Evolutionary conservation across 2,329 filamentous ascomycete genomes (phyloP).

Genomic region (Xenoacremonium recifei): DNA sequence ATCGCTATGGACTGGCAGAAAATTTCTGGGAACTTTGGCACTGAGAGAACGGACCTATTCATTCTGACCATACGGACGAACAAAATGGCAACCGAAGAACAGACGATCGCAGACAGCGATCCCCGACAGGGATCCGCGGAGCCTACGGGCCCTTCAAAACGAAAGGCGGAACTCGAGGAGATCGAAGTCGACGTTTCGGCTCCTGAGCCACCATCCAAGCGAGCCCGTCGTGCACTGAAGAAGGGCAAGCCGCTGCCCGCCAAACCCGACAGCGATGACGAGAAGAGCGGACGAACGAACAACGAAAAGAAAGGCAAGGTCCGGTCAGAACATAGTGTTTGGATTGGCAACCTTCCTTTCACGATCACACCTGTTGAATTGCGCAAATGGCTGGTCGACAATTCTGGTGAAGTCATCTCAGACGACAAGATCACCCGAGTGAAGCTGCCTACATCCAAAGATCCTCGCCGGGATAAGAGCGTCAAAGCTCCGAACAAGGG

Average conservation of each 20-base stretch:
- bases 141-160: slow-evolving; percentile 48
- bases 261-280: slow-evolving; percentile 36
- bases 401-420: slow-evolving; percentile 63
- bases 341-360: slow-evolving; percentile 96
- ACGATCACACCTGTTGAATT: slow-evolving; percentile 71
- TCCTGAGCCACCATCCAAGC: slow-evolving; percentile 95
- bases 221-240: slow-evolving; percentile 84
- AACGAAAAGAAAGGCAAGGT: slow-evolving; percentile 45
- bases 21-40: slow-evolving; percentile 4
- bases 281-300: slow-evolving; percentile 32
- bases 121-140: slow-evolving; percentile 14
- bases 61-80: not conserved
- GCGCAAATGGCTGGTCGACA: slow-evolving; percentile 74
- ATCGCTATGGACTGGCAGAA: slow-evolving; percentile 10
- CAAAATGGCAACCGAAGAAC: slow-evolving; percentile 27
- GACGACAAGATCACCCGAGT: slow-evolving; percentile 78
- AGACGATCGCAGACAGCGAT: slow-evolving; percentile 9
- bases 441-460: slow-evolving; percentile 70
- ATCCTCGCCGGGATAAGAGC: slow-evolving; percentile 34
- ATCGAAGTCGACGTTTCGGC: slow-evolving; percentile 86
- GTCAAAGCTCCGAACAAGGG: slow-evolving; percentile 69
- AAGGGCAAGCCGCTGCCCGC: slow-evolving; percentile 66
- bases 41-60: not conserved
- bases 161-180: slow-evolving; percentile 68
- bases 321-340: slow-evolving; percentile 81